Evolutionary conservation across 805 yeast genomes (phyloP).

Genomic region (Hanseniaspora taiwanica): DNA sequence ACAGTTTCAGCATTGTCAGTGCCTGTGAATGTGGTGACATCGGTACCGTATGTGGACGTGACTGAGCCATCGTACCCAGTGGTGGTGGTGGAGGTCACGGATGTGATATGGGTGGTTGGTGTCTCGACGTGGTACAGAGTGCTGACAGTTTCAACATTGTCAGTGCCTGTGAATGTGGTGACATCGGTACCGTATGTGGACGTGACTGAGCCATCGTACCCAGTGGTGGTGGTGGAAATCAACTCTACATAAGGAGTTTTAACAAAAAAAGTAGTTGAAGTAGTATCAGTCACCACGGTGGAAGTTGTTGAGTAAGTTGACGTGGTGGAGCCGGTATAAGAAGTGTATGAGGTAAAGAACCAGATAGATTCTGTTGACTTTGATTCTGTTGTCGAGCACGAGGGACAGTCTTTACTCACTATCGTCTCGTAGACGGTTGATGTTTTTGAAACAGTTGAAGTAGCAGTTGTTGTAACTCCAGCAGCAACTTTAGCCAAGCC

Average conservation of each 20-base stretch:
- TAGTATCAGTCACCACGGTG: conserved; percentile 2
- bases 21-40: conserved; percentile 6
- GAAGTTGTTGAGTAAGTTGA: conserved; percentile 1
- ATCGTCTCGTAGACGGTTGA: too few species aligned
- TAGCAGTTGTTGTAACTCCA: too few species aligned
- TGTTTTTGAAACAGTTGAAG: too few species aligned
- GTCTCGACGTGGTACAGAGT: conserved; percentile 9
- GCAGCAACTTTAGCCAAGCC: too few species aligned
- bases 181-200: conserved; percentile 7
- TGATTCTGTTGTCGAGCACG: background rate
- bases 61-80: background rate
- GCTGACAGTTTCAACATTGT: conserved; percentile 6
- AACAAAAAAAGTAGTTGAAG: conserved; percentile 1
- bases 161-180: conserved; percentile 8
- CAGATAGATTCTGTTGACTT: background rate
- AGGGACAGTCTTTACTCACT: conserved; percentile 6
- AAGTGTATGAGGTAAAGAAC: conserved; percentile 2
- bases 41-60: conserved; percentile 3
- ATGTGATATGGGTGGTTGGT: conserved; percentile 1
- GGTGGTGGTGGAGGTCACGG: background rate
- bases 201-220: background rate
- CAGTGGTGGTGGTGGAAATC: background rate
- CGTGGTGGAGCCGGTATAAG: conserved; percentile 2
- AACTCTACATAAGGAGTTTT: background rate
- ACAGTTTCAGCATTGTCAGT: conserved; percentile 6